These are phyloP conservation scores for Candida caryicola DNA, from an alignment of 805 yeast species.

Conservation along the genomic window DNA sequence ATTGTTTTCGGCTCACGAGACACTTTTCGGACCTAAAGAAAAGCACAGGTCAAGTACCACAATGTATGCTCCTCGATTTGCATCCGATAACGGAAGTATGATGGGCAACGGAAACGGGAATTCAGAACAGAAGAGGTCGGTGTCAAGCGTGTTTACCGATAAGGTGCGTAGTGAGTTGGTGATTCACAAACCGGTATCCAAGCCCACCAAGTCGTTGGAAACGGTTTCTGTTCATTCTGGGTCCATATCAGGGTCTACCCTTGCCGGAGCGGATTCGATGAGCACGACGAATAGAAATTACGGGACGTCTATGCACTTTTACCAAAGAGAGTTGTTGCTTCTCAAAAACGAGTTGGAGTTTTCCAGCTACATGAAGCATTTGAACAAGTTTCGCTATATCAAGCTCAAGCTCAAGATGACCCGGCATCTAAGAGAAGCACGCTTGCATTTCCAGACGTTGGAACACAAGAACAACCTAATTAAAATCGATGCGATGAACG, in stretches of 20 bases:
- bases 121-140: not conserved
- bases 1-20: constrained; percentile 33
- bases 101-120: not conserved
- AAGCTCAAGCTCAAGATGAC: constrained; percentile 13
- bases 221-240: constrained; percentile 17
- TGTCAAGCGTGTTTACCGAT: constrained; percentile 8
- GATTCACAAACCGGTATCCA: constrained; percentile 11
- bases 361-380: constrained; percentile 48
- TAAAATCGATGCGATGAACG: constrained; percentile 7
- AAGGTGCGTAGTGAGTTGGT: constrained; percentile 14
- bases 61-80: not conserved
- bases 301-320: constrained; percentile 40
- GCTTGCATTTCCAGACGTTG: constrained; percentile 6
- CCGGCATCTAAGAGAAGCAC: constrained; percentile 11
- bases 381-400: constrained; percentile 33
- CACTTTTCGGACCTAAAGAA: constrained; percentile 22
- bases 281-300: constrained; percentile 8
- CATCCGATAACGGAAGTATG: not conserved
- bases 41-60: constrained; percentile 1
- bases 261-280: constrained; percentile 1
- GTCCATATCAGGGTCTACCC: constrained; percentile 7
- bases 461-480: constrained; percentile 9
- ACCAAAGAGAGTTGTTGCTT: constrained; percentile 56
- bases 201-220: constrained; percentile 23
- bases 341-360: constrained; percentile 62